Base-by-base conservation (phyloP, 495 filamentous ascomycete genomes). In the Neurospora sp. region DNA sequence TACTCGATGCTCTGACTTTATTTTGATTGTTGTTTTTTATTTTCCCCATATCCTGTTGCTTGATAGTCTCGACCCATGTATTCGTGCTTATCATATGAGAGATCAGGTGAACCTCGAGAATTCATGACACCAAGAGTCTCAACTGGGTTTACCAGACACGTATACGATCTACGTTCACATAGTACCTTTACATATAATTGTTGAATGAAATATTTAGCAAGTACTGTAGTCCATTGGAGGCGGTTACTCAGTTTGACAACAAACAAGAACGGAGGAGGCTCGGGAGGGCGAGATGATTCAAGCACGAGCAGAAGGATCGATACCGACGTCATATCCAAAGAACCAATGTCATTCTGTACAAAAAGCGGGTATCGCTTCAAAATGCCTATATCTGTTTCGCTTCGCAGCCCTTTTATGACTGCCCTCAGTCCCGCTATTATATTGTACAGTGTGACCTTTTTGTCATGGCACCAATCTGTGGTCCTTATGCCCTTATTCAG, bases 401-500 rank as follows among this genome's bases (percentile, higher is more conserved):
- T 66, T 18, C 54, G 27, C 54, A 66, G 54, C 54, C 16, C 27
- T 14, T 66, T 66, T 35, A 18, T 18, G 54, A 66, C 54, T 66
- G 54, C 54, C 54, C 27, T 37, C 27, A 66, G 54, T 35, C 54
- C 27, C 27, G 54, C 54, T 66, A 66, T 66, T 66, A 66, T 66
- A 66, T 66, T 66, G 54, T 66, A 66, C 54, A 66, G 27, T 66
- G 23, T 35, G 23, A 66, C 54, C 54, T 9, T 66, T 66, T 66
- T 18, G 16, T 66, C 54, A 66, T 66, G 27, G 54, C 23, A 66
- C 27, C 71, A 54, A 40, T 16, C 37, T 39, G 35, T 69, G 20
- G 40, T n/a, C 41, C 40, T 38, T 27, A 71, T 70, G 69, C 69
- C 71, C 71, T 69, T 66, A 39, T 69, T 70, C 44, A 75, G 76